Conservation (phyloP, 2,329 filamentous ascomycete species). For the Aspergillus oerlinghausenensis region DNA sequence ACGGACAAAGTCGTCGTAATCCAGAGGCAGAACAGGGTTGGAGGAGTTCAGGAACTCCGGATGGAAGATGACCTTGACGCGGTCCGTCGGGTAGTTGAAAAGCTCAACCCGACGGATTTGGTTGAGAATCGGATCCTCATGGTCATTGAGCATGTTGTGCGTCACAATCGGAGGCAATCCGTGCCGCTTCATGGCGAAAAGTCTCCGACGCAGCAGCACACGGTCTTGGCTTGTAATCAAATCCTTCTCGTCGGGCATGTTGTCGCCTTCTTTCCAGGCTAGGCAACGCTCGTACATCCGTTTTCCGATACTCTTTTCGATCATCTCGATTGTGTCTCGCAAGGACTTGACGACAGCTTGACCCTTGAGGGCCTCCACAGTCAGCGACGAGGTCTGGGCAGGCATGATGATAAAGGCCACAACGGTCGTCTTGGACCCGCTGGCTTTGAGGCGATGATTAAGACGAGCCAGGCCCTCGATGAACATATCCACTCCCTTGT, state of each 20-base stretch:
- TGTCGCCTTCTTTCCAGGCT: conserved; percentile 90
- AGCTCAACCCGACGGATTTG: conserved; percentile 93
- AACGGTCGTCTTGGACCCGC: conserved; percentile 85
- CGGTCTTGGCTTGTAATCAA: conserved; percentile 88
- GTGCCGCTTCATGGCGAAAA: conserved; percentile 95
- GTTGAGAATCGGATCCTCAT: conserved; percentile 89
- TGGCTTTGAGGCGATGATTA: conserved; percentile 83
- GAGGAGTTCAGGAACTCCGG: conserved; percentile 95
- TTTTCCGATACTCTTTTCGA: conserved; percentile 87
- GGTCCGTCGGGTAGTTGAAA: conserved; percentile 91
- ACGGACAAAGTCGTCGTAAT: conserved; percentile 98
- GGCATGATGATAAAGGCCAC: conserved; percentile 99
- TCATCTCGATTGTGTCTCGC: conserved; percentile 85
- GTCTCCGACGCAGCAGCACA: conserved; percentile 79
- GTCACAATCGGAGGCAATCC: conserved; percentile 91
- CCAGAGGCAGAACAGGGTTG: conserved; percentile 89
- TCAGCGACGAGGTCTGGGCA: conserved; percentile 88
- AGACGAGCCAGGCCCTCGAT: conserved; percentile 92
- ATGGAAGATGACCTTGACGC: conserved; percentile 97
- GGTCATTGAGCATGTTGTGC: conserved; percentile 96
- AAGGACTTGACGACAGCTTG: conserved; percentile 97
- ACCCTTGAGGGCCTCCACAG: conserved; percentile 91
- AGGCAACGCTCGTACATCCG: conserved; percentile 92
- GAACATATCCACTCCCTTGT: conserved; percentile 99
- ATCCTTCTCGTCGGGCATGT: conserved; percentile 94